Evolutionary conservation across 768 basidiomycete genomes (phyloP).

Genomic region (Hygrophorus pudorinus): DNA sequence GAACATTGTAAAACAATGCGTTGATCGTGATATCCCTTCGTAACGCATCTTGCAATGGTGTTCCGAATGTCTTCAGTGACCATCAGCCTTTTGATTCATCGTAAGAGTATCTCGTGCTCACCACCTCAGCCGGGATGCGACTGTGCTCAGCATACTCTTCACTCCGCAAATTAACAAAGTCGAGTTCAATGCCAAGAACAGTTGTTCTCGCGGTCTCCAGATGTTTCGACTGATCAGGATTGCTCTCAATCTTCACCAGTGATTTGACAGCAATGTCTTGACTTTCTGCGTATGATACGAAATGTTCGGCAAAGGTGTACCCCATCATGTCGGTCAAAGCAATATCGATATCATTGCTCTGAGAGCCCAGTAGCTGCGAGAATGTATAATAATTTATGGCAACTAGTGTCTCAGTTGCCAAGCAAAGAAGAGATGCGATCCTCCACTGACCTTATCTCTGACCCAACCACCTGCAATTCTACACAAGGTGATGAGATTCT

Average conservation of each 20-base stretch:
- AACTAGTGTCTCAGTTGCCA: neutral
- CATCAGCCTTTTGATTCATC: neutral
- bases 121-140: slow-evolving; percentile 82
- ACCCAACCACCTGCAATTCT: slow-evolving; percentile 99
- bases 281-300: slow-evolving; percentile 49
- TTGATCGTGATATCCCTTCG: slow-evolving; percentile 94
- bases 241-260: slow-evolving; percentile 80
- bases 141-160: slow-evolving; percentile 86
- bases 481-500: slow-evolving; percentile 53
- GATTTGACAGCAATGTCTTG: slow-evolving; percentile 45
- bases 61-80: slow-evolving; percentile 67
- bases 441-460: slow-evolving; percentile 75
- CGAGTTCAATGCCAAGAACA: slow-evolving; percentile 73
- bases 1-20: slow-evolving; percentile 91
- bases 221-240: slow-evolving; percentile 97
- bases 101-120: slow-evolving; percentile 27
- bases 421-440: slow-evolving; percentile 1
- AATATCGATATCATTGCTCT: slow-evolving; percentile 90
- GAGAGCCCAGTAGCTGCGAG: slow-evolving; percentile 61
- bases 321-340: slow-evolving; percentile 89
- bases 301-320: slow-evolving; percentile 71
- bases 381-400: slow-evolving; percentile 10
- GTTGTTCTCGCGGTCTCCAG: slow-evolving; percentile 88
- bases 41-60: slow-evolving; percentile 83
- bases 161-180: slow-evolving; percentile 88